Evolutionary conservation across 306 rosid genomes (phyloP).

Genomic region (Casuarina cunninghamiana): DNA sequence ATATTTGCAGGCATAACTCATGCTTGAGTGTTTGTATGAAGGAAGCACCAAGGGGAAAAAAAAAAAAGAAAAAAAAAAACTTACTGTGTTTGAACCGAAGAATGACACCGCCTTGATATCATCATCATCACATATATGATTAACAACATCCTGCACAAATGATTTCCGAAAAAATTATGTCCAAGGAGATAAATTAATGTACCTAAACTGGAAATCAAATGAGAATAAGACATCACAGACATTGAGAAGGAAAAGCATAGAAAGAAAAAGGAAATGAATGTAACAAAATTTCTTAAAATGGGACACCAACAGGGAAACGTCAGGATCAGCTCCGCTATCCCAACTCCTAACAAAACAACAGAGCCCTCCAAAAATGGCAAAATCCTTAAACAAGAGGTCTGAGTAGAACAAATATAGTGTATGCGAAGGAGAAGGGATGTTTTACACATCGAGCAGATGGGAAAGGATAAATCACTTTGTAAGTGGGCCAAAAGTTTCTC

Average conservation of each 20-base stretch:
- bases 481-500: background rate
- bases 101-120: slow-evolving; percentile 70
- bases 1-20: background rate
- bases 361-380: background rate
- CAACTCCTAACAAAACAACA: background rate
- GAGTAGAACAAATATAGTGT: background rate
- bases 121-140: slow-evolving; percentile 64
- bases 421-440: background rate
- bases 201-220: slow-evolving; percentile 18
- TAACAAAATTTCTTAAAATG: background rate
- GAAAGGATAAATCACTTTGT: background rate
- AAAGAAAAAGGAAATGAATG: background rate
- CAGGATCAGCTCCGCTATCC: background rate
- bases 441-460: background rate
- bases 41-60: background rate
- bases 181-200: slow-evolving; percentile 15
- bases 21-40: background rate
- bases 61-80: slow-evolving; percentile 13
- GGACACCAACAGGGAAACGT: background rate
- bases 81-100: slow-evolving; percentile 57
- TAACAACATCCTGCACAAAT: slow-evolving; percentile 53
- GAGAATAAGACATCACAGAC: background rate
- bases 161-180: slow-evolving; percentile 16
- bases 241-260: background rate
- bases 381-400: background rate